Conservation (phyloP, 495 filamentous ascomycete genomes). For the Neurospora sp. region DNA sequence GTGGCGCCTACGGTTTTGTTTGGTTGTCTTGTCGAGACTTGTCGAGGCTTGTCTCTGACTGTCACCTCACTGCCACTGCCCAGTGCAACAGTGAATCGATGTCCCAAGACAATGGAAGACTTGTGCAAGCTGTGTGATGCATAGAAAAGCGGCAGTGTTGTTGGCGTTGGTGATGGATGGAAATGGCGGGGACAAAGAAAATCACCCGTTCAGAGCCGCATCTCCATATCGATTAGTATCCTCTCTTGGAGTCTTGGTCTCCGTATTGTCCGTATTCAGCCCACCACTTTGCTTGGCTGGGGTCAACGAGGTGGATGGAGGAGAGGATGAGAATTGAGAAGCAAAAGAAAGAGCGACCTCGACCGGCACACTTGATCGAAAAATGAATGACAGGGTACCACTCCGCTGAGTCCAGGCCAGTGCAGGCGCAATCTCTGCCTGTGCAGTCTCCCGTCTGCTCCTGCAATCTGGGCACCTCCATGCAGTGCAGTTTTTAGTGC, state of each 20-base stretch:
- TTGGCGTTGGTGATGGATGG: background rate
- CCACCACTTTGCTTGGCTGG: background rate
- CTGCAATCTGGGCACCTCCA: background rate
- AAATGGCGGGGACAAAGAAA: background rate
- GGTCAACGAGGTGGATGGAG: background rate
- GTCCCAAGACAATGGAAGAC: background rate
- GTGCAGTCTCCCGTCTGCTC: background rate
- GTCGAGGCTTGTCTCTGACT: background rate
- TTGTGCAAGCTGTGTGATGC: background rate
- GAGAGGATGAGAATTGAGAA: background rate
- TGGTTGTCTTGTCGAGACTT: background rate
- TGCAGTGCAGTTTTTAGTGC: background rate
- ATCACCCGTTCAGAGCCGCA: background rate
- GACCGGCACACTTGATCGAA: background rate
- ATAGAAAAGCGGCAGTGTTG: background rate
- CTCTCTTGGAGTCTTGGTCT: background rate
- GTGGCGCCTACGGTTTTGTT: background rate
- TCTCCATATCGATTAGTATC: background rate
- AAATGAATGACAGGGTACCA: background rate
- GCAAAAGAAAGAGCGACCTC: background rate
- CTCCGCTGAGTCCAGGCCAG: background rate
- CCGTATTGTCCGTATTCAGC: background rate
- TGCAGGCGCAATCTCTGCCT: background rate
- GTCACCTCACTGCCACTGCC: background rate
- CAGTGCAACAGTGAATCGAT: background rate